phyloP scores from a whole-genome alignment of 164 flowering plant species.

The Macadamia tetraphylla region DNA sequence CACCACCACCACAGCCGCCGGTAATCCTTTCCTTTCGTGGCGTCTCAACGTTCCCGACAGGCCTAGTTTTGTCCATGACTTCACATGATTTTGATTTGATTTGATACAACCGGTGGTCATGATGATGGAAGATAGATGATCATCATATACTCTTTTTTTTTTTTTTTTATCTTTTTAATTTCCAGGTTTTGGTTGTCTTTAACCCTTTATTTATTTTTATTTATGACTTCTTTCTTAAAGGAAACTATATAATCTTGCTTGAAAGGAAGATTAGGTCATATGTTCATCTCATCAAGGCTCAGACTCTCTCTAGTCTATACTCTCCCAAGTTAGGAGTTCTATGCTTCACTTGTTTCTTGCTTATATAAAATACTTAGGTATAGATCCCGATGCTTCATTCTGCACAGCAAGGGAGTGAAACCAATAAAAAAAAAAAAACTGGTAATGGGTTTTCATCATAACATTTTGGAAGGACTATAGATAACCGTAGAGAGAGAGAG shows the following conservation, averaged over 20 bases:
- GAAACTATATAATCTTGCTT: no score
- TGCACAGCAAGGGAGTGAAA: no score
- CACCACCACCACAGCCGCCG: conserved; percentile 9
- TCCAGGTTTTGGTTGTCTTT: neutral
- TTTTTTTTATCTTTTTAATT: neutral
- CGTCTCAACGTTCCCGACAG: conserved; percentile 74
- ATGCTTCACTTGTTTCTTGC: neutral
- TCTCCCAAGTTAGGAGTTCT: neutral
- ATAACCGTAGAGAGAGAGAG: no score
- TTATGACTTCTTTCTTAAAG: neutral
- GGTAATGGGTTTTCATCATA: no score
- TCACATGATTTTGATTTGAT: conserved; percentile 54
- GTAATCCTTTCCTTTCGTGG: conserved; percentile 67
- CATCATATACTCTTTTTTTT: neutral
- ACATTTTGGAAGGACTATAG: no score
- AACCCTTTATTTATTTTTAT: neutral
- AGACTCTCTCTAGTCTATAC: no score
- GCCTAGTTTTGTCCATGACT: conserved; percentile 65
- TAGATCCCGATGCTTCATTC: no score
- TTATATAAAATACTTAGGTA: no score
- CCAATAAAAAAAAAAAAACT: no score
- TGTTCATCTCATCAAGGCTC: no score
- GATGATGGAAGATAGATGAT: conserved; percentile 5
- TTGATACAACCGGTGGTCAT: conserved; percentile 10
- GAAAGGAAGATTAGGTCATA: no score